phyloP scores from a whole-genome alignment of 768 basidiomycete species.

The Podaxis sp. region DNA sequence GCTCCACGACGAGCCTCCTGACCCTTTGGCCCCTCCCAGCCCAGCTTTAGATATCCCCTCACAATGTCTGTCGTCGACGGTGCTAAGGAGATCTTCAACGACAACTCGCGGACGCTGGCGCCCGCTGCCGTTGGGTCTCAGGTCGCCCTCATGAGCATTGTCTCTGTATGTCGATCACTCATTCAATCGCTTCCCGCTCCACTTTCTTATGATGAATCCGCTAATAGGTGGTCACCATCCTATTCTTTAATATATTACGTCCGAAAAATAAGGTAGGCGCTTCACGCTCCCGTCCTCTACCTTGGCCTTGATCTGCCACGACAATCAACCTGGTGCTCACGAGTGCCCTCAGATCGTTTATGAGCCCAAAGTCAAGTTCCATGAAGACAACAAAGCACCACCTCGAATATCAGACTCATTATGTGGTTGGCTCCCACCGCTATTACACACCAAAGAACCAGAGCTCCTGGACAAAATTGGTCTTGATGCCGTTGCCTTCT shows the following conservation, averaged over 20 bases:
- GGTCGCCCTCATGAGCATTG: slow-evolving; percentile 65
- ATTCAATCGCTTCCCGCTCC: neutral
- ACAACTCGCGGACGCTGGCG: slow-evolving; percentile 65
- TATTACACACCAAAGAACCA: slow-evolving; percentile 82
- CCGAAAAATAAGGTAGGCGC: slow-evolving; percentile 80
- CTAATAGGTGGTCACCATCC: slow-evolving; percentile 58
- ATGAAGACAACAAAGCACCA: slow-evolving; percentile 72
- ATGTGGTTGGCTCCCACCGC: slow-evolving; percentile 88
- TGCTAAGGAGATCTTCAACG: slow-evolving; percentile 39
- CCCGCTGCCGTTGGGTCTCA: slow-evolving; percentile 81
- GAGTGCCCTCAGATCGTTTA: slow-evolving; percentile 65
- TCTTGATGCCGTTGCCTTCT: slow-evolving; percentile 89
- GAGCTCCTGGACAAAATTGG: slow-evolving; percentile 87
- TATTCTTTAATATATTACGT: slow-evolving; percentile 80
- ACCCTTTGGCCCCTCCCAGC: slow-evolving; percentile 2
- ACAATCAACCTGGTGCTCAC: neutral
- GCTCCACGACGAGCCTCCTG: slow-evolving; percentile 5
- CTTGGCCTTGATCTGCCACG: neutral
- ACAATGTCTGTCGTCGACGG: slow-evolving; percentile 36
- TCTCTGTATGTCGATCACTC: slow-evolving; percentile 56
- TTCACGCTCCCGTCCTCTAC: neutral
- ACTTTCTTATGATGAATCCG: slow-evolving; percentile 1
- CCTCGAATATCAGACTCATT: slow-evolving; percentile 81
- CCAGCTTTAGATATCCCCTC: slow-evolving; percentile 7
- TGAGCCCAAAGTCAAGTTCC: slow-evolving; percentile 93